Evolutionary conservation across 495 filamentous ascomycete genomes (phyloP).

Genomic region (Hyaloscypha variabilis): DNA sequence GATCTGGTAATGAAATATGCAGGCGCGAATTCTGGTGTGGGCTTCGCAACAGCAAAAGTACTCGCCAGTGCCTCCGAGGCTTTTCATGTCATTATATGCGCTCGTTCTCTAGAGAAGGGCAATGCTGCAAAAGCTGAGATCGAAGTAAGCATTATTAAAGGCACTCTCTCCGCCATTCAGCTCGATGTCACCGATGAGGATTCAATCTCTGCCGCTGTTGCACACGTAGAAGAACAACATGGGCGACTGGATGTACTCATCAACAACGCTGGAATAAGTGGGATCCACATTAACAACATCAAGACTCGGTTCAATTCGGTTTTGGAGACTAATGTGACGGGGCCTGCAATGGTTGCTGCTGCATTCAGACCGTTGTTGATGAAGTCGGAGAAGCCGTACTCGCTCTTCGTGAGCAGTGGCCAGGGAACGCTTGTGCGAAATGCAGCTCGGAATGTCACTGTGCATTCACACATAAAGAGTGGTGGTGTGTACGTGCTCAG

Average conservation of each 20-base stretch:
- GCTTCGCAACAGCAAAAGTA: slow-evolving; percentile 36
- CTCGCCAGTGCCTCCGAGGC: slow-evolving; percentile 31
- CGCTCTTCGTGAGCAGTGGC: slow-evolving; percentile 38
- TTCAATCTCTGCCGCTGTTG: slow-evolving; percentile 41
- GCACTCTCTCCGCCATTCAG: slow-evolving; percentile 8
- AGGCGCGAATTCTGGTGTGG: slow-evolving; percentile 41
- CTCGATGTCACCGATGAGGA: slow-evolving; percentile 47
- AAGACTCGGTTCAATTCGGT: background rate
- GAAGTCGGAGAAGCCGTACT: slow-evolving; percentile 37
- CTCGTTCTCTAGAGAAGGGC: slow-evolving; percentile 36
- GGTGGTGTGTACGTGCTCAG: slow-evolving; percentile 24
- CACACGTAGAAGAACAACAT: slow-evolving; percentile 32
- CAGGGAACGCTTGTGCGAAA: slow-evolving; percentile 38
- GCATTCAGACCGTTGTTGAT: slow-evolving; percentile 42
- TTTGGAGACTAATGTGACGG: slow-evolving; percentile 40
- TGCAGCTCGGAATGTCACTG: slow-evolving; percentile 6
- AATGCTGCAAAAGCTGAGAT: slow-evolving; percentile 35
- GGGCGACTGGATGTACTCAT: slow-evolving; percentile 56
- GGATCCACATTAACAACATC: slow-evolving; percentile 7
- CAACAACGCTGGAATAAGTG: slow-evolving; percentile 57
- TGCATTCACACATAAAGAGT: slow-evolving; percentile 1
- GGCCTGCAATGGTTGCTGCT: slow-evolving; percentile 37
- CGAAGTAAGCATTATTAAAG: slow-evolving; percentile 20
- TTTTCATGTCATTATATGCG: slow-evolving; percentile 41
- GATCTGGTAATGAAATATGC: background rate